phyloP scores from a whole-genome alignment of 257 asterid genomes.

The Solanum corneliomulleri region DNA sequence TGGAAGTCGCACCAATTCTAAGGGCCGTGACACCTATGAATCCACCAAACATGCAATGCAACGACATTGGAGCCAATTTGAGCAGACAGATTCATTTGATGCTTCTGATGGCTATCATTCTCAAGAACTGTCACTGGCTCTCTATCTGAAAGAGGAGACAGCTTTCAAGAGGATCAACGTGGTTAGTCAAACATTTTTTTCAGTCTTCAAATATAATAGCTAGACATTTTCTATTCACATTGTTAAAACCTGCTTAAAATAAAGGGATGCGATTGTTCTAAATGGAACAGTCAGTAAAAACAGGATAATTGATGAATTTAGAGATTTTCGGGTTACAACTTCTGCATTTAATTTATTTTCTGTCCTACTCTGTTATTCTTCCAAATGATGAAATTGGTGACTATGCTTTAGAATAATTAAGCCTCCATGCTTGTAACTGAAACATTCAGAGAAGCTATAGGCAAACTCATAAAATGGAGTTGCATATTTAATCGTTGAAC shows the following conservation, averaged over 20 bases:
- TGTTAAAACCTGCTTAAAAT: background rate
- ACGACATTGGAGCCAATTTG: conserved; percentile 70
- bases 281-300: background rate
- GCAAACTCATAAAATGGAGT: background rate
- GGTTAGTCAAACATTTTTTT: conserved; percentile 29
- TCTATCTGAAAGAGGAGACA: conserved; percentile 53
- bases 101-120: conserved; percentile 74
- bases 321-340: background rate
- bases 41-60: conserved; percentile 31
- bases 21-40: conserved; percentile 39
- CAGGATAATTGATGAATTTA: background rate
- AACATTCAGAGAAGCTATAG: background rate
- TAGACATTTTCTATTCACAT: background rate
- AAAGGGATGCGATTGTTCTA: background rate
- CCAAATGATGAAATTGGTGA: background rate
- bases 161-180: conserved; percentile 46
- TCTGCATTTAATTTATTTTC: background rate
- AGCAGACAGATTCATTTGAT: conserved; percentile 65
- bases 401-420: background rate
- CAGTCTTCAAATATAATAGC: background rate
- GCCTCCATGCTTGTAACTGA: background rate
- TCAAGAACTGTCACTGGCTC: conserved; percentile 69
- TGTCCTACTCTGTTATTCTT: background rate
- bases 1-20: conserved; percentile 19
- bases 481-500: background rate